A percentile compares a stretch with the other conserved stretches of the same genome.
Conservation (phyloP, 2,329 filamentous ascomycete genomes). For the Beauveria rudraprayagi region DNA sequence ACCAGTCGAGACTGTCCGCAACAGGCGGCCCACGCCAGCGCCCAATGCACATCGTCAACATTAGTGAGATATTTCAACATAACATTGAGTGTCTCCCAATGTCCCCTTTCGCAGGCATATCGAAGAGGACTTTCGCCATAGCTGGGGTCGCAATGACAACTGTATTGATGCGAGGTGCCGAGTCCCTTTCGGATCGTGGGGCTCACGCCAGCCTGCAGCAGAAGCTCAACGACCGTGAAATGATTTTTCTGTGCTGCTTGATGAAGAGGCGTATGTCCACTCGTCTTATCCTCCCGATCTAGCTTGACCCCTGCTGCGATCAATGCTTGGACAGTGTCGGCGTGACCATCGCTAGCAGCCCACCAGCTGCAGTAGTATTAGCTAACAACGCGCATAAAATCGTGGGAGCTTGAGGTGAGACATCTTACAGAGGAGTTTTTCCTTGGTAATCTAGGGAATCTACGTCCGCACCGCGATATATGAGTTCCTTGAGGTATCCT, state of each 20-base stretch:
- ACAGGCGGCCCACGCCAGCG: constrained; percentile 1
- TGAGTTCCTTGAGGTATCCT: not conserved
- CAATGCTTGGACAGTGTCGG: not conserved
- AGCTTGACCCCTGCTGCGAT: not conserved
- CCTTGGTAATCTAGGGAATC: constrained; percentile 13
- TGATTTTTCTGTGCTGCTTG: not conserved
- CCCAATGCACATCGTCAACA: not conserved
- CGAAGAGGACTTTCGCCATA: not conserved
- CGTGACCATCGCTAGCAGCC: constrained; percentile 19
- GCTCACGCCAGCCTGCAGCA: constrained; percentile 15
- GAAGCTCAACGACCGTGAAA: constrained; percentile 8
- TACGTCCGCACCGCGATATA: not conserved
- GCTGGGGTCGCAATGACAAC: not conserved
- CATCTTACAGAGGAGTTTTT: constrained; percentile 19
- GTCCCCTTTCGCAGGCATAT: not conserved
- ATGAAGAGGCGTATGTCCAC: not conserved
- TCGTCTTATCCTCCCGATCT: not conserved
- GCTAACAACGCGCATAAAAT: no score
- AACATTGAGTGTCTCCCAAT: not conserved
- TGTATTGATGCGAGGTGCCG: no score
- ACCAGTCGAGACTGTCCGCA: not conserved
- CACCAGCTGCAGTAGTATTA: constrained; percentile 13
- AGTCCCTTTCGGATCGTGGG: not conserved
- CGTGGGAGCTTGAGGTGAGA: not conserved
- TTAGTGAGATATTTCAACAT: not conserved